A percentile compares a stretch with the other conserved stretches of the same genome.
These are phyloP conservation scores for Ormosia semicastrata DNA, from an alignment of 306 rosid genomes.

Conservation along the genomic window DNA sequence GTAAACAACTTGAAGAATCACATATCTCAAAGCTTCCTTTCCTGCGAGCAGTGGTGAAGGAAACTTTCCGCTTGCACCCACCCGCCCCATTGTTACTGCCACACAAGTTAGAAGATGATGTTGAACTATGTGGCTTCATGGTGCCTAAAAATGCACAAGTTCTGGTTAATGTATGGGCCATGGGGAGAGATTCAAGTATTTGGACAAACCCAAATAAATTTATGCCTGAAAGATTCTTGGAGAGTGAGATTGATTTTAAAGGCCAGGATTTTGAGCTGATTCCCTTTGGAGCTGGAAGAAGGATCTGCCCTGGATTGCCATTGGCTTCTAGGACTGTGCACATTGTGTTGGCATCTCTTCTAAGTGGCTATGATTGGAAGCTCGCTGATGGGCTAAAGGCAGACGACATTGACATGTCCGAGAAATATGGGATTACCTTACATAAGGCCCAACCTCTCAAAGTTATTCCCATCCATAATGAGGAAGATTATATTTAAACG, in stretches of 20 bases:
- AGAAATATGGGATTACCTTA: constrained; percentile 4
- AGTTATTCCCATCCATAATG: neutral
- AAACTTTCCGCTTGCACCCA: constrained; percentile 34
- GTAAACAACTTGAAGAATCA: neutral
- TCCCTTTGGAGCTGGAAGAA: constrained; percentile 20
- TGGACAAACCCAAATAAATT: constrained; percentile 32
- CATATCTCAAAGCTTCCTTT: constrained; percentile 18
- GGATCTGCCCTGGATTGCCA: constrained; percentile 23
- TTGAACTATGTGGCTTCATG: neutral
- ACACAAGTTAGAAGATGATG: neutral
- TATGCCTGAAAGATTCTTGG: constrained; percentile 32
- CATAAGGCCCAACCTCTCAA: constrained; percentile 10
- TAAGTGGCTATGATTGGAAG: neutral
- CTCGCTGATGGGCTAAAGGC: neutral
- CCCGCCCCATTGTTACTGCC: constrained; percentile 28
- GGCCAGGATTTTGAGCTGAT: constrained; percentile 15
- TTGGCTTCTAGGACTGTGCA: neutral
- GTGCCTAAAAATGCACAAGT: constrained; percentile 21
- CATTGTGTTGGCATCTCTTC: constrained; percentile 20
- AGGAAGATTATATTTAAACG: neutral
- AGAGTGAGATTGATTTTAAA: constrained; percentile 25
- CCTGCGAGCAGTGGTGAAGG: constrained; percentile 22
- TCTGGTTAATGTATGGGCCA: constrained; percentile 28
- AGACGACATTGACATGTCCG: constrained; percentile 3
- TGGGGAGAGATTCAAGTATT: constrained; percentile 23